A percentile compares a stretch with the other conserved stretches of the same genome.
These are phyloP conservation scores for Coccomyxa sp. DNA, from an alignment of 139 green algal genomes.

Conservation along the genomic window DNA sequence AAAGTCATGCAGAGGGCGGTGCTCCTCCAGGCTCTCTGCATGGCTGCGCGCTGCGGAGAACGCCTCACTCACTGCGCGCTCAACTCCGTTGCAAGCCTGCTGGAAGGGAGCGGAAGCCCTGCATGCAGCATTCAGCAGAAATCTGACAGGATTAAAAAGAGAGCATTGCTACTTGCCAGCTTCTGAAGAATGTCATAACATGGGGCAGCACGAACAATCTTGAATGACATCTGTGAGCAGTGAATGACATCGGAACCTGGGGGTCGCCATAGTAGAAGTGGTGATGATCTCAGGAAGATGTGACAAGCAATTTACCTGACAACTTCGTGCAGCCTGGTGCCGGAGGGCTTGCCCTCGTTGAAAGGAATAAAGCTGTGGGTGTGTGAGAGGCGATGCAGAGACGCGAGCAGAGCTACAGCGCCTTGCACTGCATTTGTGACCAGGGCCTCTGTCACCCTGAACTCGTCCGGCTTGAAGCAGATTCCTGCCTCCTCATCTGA, in stretches of 20 bases:
- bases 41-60: slow-evolving; percentile 47
- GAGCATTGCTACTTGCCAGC: not conserved
- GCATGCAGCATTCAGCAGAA: not conserved
- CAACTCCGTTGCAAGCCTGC: slow-evolving; percentile 27
- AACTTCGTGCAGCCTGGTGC: slow-evolving; percentile 57
- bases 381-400: slow-evolving; percentile 60
- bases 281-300: not conserved
- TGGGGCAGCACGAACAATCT: not conserved
- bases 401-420: slow-evolving; percentile 23
- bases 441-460: slow-evolving; percentile 53
- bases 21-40: slow-evolving; percentile 57
- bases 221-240: not conserved
- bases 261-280: not conserved
- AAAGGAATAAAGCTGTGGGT: slow-evolving; percentile 63
- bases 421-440: slow-evolving; percentile 64
- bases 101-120: slow-evolving; percentile 36
- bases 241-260: not conserved
- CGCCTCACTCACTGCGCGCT: slow-evolving; percentile 39
- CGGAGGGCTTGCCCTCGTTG: slow-evolving; percentile 64
- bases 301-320: slow-evolving; percentile 29
- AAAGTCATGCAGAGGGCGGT: slow-evolving; percentile 69
- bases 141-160: not conserved
- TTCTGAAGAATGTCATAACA: not conserved
- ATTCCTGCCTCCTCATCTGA: slow-evolving; percentile 44
- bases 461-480: slow-evolving; percentile 55